Evolutionary conservation across 1,284 basidiomycete species (phyloP).

Genomic region (Leccinum pachyderme): DNA sequence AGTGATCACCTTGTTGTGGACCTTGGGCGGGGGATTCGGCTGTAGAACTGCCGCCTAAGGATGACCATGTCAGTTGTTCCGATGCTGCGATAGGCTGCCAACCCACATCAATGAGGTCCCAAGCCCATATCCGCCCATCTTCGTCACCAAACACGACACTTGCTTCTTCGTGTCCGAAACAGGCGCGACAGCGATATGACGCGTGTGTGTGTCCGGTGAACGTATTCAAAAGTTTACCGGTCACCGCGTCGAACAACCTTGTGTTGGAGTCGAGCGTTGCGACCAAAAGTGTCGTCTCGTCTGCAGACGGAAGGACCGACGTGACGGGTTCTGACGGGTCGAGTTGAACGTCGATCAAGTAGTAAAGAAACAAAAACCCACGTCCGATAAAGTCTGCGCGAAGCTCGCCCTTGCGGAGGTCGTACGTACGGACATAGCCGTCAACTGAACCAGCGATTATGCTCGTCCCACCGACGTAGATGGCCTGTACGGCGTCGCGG

Average conservation of each 20-base stretch:
- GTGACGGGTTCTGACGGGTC: constrained; percentile 62
- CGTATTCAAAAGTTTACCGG: constrained; percentile 83
- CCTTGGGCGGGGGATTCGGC: constrained; percentile 66
- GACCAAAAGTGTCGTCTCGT: constrained; percentile 77
- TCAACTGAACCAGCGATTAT: constrained; percentile 88
- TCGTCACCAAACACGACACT: constrained; percentile 88
- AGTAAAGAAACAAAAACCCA: constrained; percentile 32
- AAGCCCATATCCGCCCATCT: constrained; percentile 82
- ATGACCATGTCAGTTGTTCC: constrained; percentile 2
- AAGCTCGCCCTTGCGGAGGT: constrained; percentile 88
- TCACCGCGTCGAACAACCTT: constrained; percentile 81
- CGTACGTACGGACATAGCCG: constrained; percentile 89
- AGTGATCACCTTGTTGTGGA: constrained; percentile 82
- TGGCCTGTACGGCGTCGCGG: constrained; percentile 82
- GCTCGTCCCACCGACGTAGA: constrained; percentile 62
- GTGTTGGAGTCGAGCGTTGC: constrained; percentile 83
- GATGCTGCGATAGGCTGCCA: constrained; percentile 12
- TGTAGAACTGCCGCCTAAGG: constrained; percentile 62
- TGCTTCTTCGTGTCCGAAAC: constrained; percentile 82
- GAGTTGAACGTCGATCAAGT: neutral
- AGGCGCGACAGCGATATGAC: constrained; percentile 55
- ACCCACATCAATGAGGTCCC: constrained; percentile 90
- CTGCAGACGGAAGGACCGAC: constrained; percentile 71
- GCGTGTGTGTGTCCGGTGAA: constrained; percentile 76
- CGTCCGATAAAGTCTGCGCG: constrained; percentile 87